Conservation (phyloP, 768 basidiomycete species). For the Rubroboletus pulcherrimus region DNA sequence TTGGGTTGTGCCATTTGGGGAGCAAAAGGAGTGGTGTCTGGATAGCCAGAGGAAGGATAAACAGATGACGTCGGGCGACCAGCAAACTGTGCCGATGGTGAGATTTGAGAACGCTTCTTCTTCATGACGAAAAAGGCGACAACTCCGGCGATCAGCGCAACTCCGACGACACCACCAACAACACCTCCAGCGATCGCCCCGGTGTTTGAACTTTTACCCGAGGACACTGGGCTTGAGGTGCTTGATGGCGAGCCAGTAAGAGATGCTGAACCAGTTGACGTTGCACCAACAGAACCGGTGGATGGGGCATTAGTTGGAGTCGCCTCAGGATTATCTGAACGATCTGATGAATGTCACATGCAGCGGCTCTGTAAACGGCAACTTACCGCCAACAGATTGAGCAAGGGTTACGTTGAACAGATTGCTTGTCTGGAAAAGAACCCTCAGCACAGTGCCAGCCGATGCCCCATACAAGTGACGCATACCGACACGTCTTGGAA, state of each 20-base stretch:
- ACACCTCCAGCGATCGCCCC: slow-evolving; percentile 63
- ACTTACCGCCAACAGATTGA: slow-evolving; percentile 27
- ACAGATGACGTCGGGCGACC: background rate
- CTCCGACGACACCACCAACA: slow-evolving; percentile 57
- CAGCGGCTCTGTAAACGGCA: background rate
- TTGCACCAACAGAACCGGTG: slow-evolving; percentile 12
- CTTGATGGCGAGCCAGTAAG: slow-evolving; percentile 8
- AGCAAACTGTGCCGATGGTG: slow-evolving; percentile 17
- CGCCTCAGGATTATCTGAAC: slow-evolving; percentile 42
- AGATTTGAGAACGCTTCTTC: slow-evolving; percentile 24
- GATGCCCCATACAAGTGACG: background rate
- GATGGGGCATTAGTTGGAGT: slow-evolving; percentile 34
- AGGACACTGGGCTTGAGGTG: background rate
- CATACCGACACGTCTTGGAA: slow-evolving; percentile 51
- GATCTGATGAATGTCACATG: background rate
- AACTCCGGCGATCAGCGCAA: slow-evolving; percentile 39
- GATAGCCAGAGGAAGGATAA: slow-evolving; percentile 3
- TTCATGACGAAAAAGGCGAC: slow-evolving; percentile 38
- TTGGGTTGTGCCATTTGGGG: slow-evolving; percentile 22
- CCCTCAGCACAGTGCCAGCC: slow-evolving; percentile 1
- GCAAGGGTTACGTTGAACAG: slow-evolving; percentile 41
- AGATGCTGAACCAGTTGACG: slow-evolving; percentile 18
- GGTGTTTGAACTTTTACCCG: slow-evolving; percentile 29
- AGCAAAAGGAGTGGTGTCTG: slow-evolving; percentile 10
- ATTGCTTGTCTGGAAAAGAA: slow-evolving; percentile 29